Conservation (phyloP, 495 filamentous ascomycete species). For the Sabuloglossum arenarium region DNA sequence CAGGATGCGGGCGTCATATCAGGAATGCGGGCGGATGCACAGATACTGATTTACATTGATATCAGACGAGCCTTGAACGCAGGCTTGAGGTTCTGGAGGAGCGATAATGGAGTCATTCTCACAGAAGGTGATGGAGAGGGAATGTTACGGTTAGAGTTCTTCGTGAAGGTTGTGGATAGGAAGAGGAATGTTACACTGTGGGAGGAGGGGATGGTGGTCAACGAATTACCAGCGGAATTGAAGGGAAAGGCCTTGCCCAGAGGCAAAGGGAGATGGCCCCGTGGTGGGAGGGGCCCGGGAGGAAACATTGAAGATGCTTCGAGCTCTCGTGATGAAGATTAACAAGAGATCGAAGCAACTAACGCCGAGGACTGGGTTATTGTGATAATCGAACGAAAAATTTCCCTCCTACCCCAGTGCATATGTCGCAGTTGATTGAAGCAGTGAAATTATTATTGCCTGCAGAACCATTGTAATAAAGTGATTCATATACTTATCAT, state of each 20-base stretch:
- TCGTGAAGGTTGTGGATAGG: conserved; percentile 11
- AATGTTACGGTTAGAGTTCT: conserved; percentile 16
- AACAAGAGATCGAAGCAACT: background rate
- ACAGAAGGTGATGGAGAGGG: conserved; percentile 4
- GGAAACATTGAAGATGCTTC: no score
- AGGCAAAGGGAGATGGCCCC: background rate
- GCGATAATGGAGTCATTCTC: conserved; percentile 48
- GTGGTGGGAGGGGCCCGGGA: background rate
- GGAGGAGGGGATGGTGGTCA: conserved; percentile 1
- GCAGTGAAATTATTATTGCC: no score
- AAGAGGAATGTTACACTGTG: conserved; percentile 3
- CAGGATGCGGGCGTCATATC: conserved; percentile 35
- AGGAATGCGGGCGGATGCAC: conserved; percentile 65
- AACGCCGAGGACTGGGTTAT: background rate
- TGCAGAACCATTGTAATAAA: no score
- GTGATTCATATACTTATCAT: no score
- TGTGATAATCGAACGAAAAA: no score
- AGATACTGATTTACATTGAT: conserved; percentile 66
- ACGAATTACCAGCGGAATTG: background rate
- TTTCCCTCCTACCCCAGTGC: no score
- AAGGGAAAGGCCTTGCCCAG: background rate
- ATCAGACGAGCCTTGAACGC: conserved; percentile 40
- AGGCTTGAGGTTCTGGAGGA: conserved; percentile 61
- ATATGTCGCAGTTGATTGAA: no score
- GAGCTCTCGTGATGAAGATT: background rate